phyloP scores from a whole-genome alignment of 345 rosid genomes.

The Acer negundo region DNA sequence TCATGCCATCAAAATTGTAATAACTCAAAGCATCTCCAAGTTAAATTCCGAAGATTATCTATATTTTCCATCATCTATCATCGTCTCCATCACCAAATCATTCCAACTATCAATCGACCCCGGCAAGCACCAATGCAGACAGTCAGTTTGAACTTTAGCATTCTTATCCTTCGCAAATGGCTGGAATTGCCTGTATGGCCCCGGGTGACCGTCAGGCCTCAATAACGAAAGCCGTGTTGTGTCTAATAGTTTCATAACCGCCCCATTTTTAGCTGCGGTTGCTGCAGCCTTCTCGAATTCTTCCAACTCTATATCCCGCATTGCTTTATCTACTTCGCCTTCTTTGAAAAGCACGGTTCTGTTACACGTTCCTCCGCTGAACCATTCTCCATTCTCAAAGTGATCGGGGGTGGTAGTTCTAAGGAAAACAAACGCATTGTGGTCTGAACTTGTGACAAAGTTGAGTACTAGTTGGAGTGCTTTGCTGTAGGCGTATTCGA shows the following conservation, averaged over 20 bases:
- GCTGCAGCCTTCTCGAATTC: slow-evolving; percentile 53
- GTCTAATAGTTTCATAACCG: slow-evolving; percentile 55
- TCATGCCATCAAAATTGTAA: neutral
- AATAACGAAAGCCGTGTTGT: slow-evolving; percentile 64
- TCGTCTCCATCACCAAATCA: slow-evolving; percentile 65
- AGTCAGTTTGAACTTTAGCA: slow-evolving; percentile 72
- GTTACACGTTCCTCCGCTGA: slow-evolving; percentile 77
- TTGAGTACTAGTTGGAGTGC: slow-evolving; percentile 46
- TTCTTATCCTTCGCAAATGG: slow-evolving; percentile 65
- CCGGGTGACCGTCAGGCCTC: slow-evolving; percentile 92
- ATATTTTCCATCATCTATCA: slow-evolving; percentile 31
- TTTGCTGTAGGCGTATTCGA: slow-evolving; percentile 67
- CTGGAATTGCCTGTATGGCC: slow-evolving; percentile 73
- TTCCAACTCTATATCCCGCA: slow-evolving; percentile 66
- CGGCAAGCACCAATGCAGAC: slow-evolving; percentile 97
- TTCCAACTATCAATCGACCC: slow-evolving; percentile 86
- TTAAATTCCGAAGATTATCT: slow-evolving; percentile 8
- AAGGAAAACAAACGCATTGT: slow-evolving; percentile 56
- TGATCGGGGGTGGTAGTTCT: slow-evolving; percentile 91
- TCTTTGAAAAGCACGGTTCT: slow-evolving; percentile 63
- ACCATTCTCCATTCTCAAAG: slow-evolving; percentile 93
- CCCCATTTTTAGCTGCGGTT: slow-evolving; percentile 44
- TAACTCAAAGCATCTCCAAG: neutral
- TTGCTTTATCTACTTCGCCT: slow-evolving; percentile 50
- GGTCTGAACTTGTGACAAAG: slow-evolving; percentile 46